A percentile compares a stretch with the other conserved stretches of the same genome.
Evolutionary conservation across 2,329 filamentous ascomycete genomes (phyloP).

Genomic region (Phoma sp.): DNA sequence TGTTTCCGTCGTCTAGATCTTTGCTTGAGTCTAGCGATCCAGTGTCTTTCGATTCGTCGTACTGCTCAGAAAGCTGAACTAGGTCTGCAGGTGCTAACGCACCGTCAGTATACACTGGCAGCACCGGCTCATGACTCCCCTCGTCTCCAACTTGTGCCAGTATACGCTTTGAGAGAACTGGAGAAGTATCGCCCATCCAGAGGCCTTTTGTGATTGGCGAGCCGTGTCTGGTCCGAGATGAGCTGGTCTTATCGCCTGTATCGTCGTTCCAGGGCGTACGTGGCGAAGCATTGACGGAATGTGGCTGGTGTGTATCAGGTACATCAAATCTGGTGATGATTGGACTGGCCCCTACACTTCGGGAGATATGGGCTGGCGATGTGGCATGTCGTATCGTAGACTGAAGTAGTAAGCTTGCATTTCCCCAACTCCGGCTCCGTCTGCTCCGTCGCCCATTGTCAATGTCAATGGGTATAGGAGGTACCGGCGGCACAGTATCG

Average conservation of each 20-base stretch:
- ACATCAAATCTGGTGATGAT: constrained; percentile 9
- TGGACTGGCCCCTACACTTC: constrained; percentile 15
- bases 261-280: not conserved
- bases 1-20: not conserved
- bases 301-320: not conserved
- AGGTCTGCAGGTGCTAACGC: not conserved
- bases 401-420: constrained; percentile 34
- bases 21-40: not conserved
- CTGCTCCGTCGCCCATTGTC: constrained; percentile 13
- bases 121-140: not conserved
- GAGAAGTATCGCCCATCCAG: constrained; percentile 14
- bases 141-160: not conserved
- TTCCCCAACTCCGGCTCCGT: constrained; percentile 22
- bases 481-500: constrained; percentile 36
- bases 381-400: constrained; percentile 38
- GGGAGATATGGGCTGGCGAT: constrained; percentile 15
- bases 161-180: not conserved
- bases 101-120: constrained; percentile 4
- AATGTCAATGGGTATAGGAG: constrained; percentile 33
- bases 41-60: not conserved
- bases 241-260: not conserved
- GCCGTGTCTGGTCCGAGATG: not conserved
- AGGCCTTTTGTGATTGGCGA: constrained; percentile 6
- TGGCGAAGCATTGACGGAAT: not conserved
- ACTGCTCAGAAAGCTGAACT: not conserved